Evolutionary conservation across 352 stramenopile genomes (phyloP).

Genomic region (Phytophthora melonis): DNA sequence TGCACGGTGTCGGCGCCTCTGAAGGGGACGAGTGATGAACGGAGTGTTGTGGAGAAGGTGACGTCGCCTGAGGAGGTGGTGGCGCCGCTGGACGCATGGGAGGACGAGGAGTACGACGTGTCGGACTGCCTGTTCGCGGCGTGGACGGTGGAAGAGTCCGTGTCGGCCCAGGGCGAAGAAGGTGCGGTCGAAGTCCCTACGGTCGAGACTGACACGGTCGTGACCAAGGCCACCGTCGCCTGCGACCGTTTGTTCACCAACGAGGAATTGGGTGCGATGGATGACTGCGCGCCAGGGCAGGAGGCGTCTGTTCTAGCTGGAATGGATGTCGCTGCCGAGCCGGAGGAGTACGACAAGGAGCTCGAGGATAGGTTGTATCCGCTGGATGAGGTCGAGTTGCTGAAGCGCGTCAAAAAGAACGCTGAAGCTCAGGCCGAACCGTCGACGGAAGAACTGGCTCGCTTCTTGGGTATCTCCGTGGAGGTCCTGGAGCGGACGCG

Average conservation of each 20-base stretch:
- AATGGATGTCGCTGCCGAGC: neutral
- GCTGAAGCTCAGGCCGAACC: neutral
- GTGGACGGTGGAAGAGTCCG: neutral
- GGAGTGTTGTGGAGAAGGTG: neutral
- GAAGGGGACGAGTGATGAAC: neutral
- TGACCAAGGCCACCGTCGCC: neutral
- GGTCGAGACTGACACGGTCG: neutral
- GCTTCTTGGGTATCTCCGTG: neutral
- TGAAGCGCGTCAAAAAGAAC: conserved; percentile 1
- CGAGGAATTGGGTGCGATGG: neutral
- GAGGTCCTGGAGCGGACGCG: neutral
- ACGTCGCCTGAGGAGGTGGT: neutral
- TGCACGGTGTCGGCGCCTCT: neutral
- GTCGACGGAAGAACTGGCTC: neutral
- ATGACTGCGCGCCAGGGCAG: neutral
- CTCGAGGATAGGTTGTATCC: conserved; percentile 5
- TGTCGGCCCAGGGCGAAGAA: neutral
- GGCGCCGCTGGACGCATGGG: neutral
- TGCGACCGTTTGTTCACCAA: neutral
- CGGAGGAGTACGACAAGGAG: conserved; percentile 8
- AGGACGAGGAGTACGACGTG: neutral
- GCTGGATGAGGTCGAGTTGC: conserved; percentile 9
- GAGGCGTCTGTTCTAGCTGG: conserved; percentile 1
- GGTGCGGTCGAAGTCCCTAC: neutral
- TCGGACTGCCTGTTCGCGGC: neutral